Percentiles rank a stretch among this genome's conserved stretches.
These are phyloP conservation scores for Schizochytrium sp. DNA, from an alignment of 108 stramenopile genomes.

Conservation along the genomic window DNA sequence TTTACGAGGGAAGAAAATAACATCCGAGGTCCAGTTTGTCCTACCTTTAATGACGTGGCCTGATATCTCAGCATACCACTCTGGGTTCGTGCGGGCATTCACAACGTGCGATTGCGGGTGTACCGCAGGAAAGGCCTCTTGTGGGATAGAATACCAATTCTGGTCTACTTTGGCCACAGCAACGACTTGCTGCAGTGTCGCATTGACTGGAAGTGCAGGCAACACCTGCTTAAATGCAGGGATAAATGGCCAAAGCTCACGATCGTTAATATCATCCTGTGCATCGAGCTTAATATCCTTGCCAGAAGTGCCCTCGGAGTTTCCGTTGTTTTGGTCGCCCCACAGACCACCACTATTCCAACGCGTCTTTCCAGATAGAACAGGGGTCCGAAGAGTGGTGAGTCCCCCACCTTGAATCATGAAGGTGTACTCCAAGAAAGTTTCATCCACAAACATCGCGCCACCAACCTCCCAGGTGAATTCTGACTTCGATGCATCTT, in stretches of 20 bases:
- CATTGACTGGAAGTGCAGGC: neutral
- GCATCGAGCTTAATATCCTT: neutral
- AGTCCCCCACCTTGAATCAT: neutral
- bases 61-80: slow-evolving; percentile 79
- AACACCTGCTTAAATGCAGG: slow-evolving; percentile 21
- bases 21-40: slow-evolving; percentile 83
- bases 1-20: slow-evolving; percentile 26
- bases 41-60: slow-evolving; percentile 81
- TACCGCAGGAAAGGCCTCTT: neutral
- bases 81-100: slow-evolving; percentile 87
- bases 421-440: neutral
- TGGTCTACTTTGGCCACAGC: slow-evolving; percentile 63
- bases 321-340: neutral
- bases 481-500: slow-evolving; percentile 62
- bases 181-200: slow-evolving; percentile 51
- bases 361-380: slow-evolving; percentile 20
- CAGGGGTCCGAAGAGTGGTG: neutral
- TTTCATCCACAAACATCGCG: slow-evolving; percentile 13
- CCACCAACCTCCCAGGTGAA: slow-evolving; percentile 8
- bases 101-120: slow-evolving; percentile 86
- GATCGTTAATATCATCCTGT: slow-evolving; percentile 21
- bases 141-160: neutral
- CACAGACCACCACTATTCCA: slow-evolving; percentile 17
- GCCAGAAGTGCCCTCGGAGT: neutral
- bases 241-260: slow-evolving; percentile 68